Evolutionary conservation across 2,329 filamentous ascomycete species (phyloP).

Genomic region (Elsinoe australis): DNA sequence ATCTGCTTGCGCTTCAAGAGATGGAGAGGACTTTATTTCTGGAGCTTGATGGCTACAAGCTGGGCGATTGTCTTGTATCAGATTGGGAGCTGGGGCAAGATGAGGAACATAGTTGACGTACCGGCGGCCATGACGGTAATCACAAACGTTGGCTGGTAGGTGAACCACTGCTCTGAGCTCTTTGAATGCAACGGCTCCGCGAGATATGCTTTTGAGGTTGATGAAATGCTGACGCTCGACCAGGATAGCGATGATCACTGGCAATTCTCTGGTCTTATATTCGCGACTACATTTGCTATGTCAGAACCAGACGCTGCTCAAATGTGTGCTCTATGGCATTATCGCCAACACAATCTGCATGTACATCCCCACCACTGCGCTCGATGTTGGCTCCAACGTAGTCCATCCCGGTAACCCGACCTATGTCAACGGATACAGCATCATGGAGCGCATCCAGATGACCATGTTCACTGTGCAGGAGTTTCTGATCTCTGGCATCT

Average conservation of each 20-base stretch:
- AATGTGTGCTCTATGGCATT: conserved; percentile 50
- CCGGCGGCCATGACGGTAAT: conserved; percentile 35
- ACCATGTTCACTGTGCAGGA: conserved; percentile 38
- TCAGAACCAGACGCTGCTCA: conserved; percentile 43
- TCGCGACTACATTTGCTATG: conserved; percentile 53
- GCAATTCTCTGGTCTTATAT: conserved; percentile 55
- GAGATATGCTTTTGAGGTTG: neutral
- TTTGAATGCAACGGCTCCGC: neutral
- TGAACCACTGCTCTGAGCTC: conserved; percentile 29
- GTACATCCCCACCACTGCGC: conserved; percentile 47
- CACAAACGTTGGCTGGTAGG: conserved; percentile 46
- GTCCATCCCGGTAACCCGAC: conserved; percentile 21
- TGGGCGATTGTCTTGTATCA: conserved; percentile 42
- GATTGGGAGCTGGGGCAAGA: conserved; percentile 43
- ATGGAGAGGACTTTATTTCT: conserved; percentile 44
- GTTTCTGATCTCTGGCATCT: conserved; percentile 27
- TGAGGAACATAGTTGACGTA: conserved; percentile 27
- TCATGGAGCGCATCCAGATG: conserved; percentile 43
- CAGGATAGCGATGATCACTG: conserved; percentile 48
- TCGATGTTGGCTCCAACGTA: conserved; percentile 48
- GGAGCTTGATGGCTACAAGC: conserved; percentile 39
- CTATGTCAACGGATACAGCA: conserved; percentile 32
- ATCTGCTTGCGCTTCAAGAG: conserved; percentile 43
- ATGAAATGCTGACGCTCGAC: neutral
- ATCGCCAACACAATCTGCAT: conserved; percentile 47